These are phyloP conservation scores for Naganishia sp. DNA, from an alignment of 1,284 basidiomycete species.

Conservation along the genomic window DNA sequence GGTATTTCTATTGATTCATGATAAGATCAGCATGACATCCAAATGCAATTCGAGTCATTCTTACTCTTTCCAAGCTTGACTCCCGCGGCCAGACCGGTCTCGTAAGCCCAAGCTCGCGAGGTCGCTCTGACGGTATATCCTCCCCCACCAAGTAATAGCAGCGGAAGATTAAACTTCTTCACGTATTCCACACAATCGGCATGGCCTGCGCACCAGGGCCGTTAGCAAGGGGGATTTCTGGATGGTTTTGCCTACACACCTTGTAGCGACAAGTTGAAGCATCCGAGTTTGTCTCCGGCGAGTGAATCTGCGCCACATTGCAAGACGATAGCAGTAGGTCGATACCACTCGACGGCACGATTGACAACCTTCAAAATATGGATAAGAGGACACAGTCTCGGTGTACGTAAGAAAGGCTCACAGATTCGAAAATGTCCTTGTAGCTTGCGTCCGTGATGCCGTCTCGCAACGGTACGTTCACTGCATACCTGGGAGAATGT, in stretches of 20 bases:
- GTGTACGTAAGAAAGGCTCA: conserved; percentile 53
- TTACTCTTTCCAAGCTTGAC: conserved; percentile 83
- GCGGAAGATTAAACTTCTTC: conserved; percentile 90
- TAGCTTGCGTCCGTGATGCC: conserved; percentile 96
- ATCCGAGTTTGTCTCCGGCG: conserved; percentile 93
- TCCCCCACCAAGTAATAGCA: conserved; percentile 91
- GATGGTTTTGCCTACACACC: conserved; percentile 57
- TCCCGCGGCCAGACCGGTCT: conserved; percentile 95
- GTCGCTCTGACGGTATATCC: conserved; percentile 99
- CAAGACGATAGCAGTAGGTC: conserved; percentile 92
- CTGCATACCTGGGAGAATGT: conserved; percentile 63
- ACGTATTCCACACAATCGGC: conserved; percentile 97
- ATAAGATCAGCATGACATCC: conserved; percentile 8
- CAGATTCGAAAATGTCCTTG: conserved; percentile 92
- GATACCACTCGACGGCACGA: conserved; percentile 93
- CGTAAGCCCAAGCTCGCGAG: conserved; percentile 94
- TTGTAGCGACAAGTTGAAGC: conserved; percentile 95
- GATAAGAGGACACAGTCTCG: not conserved
- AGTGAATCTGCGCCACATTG: conserved; percentile 99
- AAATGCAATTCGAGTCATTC: conserved; percentile 38
- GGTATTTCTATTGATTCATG: conserved; percentile 70
- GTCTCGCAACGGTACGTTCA: conserved; percentile 94
- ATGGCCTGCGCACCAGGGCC: conserved; percentile 61
- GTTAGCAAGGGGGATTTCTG: not conserved
- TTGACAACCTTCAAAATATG: conserved; percentile 71